Percentiles rank a stretch among this genome's conserved stretches.
phyloP scores from a whole-genome alignment of 2,329 filamentous ascomycete species.

The Aspergillus sp. region DNA sequence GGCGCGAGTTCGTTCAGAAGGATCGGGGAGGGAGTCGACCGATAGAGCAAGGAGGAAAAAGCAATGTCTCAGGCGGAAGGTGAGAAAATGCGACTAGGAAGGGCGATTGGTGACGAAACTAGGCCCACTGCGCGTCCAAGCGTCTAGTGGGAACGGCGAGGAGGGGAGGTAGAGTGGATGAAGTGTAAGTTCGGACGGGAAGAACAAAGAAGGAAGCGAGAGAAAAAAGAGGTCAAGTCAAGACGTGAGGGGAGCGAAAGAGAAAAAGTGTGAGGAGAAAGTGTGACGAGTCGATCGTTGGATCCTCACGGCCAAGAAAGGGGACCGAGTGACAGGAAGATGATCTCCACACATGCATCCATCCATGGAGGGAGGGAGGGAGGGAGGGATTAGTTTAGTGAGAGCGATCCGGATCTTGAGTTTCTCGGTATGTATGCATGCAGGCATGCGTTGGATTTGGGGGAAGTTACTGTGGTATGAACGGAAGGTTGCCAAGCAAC shows the following conservation, averaged over 20 bases:
- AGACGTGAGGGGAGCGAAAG: conserved; percentile 21
- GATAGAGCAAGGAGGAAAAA: conserved; percentile 21
- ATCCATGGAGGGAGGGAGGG: background rate
- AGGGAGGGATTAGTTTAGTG: too few species aligned
- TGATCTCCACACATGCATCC: conserved; percentile 15
- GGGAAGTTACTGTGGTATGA: background rate
- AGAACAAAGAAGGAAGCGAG: conserved; percentile 1
- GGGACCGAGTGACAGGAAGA: conserved; percentile 17
- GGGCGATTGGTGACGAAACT: conserved; percentile 10
- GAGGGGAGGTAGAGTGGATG: background rate
- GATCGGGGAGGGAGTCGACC: conserved; percentile 13
- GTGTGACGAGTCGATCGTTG: conserved; percentile 25
- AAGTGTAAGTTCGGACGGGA: background rate
- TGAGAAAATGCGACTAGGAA: conserved; percentile 11
- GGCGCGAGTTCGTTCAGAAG: conserved; percentile 10
- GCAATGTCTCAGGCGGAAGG: conserved; percentile 15
- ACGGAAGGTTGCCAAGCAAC: conserved; percentile 6
- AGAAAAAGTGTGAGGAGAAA: conserved; percentile 13
- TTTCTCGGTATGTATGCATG: conserved; percentile 1
- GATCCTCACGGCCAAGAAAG: conserved; percentile 20
- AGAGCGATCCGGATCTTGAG: background rate
- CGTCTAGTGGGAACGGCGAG: conserved; percentile 6
- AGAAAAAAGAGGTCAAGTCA: background rate
- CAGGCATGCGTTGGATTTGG: background rate
- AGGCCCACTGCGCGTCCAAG: conserved; percentile 15